phyloP scores from a whole-genome alignment of 2,329 filamentous ascomycete genomes.

The Aureobasidium zeae region DNA sequence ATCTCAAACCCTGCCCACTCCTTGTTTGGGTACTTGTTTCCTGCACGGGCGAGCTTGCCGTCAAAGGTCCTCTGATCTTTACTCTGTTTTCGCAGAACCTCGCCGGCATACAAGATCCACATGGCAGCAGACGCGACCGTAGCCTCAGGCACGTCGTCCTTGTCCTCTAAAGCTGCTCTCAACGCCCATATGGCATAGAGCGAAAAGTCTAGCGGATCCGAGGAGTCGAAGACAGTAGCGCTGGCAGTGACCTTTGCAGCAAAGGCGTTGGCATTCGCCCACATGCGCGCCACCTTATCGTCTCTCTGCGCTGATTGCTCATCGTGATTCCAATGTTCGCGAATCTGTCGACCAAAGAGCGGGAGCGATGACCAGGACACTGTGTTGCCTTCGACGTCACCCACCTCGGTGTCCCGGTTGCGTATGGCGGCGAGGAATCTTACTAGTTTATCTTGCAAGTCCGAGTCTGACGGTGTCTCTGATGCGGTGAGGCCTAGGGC shows the following conservation, averaged over 20 bases:
- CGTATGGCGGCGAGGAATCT: background rate
- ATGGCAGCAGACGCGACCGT: conserved; percentile 22
- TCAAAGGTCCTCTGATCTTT: conserved; percentile 24
- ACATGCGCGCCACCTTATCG: conserved; percentile 19
- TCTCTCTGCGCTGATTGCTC: conserved; percentile 20
- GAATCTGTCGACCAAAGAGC: conserved; percentile 24
- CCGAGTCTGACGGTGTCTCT: background rate
- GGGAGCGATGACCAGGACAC: conserved; percentile 20
- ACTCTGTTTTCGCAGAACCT: conserved; percentile 20
- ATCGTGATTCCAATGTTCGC: conserved; percentile 25
- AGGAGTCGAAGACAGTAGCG: conserved; percentile 17
- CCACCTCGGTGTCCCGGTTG: background rate
- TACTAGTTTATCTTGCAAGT: conserved; percentile 1
- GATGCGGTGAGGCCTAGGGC: conserved; percentile 5
- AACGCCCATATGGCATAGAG: conserved; percentile 26
- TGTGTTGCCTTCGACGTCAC: conserved; percentile 3
- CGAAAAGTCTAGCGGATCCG: conserved; percentile 23
- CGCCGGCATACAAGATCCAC: conserved; percentile 25
- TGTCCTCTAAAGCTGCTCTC: conserved; percentile 24
- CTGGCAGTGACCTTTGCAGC: conserved; percentile 22
- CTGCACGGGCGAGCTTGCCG: conserved; percentile 24
- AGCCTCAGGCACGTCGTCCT: conserved; percentile 18
- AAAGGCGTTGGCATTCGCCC: conserved; percentile 27
- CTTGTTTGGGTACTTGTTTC: conserved; percentile 20
- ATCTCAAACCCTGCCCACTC: conserved; percentile 24